phyloP scores from a whole-genome alignment of 2,329 filamentous ascomycete species.

The Didymellaceae sp. region DNA sequence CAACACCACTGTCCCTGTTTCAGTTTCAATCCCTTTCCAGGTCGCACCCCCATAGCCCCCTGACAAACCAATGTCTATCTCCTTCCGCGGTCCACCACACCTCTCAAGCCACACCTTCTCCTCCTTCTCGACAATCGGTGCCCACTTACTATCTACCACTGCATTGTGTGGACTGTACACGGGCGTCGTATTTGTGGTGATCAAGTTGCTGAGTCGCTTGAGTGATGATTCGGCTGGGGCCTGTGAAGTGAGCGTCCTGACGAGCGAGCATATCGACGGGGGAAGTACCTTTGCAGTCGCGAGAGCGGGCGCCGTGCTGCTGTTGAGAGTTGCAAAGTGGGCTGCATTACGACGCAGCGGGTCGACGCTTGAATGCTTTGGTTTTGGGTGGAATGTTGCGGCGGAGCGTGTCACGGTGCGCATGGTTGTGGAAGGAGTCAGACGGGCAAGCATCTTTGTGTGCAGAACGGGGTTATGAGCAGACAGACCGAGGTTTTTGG shows the following conservation, averaged over 20 bases:
- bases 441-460: neutral
- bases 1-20: neutral
- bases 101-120: conserved; percentile 10
- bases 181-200: neutral
- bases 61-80: neutral
- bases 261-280: too few relatives aligned
- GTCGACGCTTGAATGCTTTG: neutral
- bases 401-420: neutral
- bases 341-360: neutral
- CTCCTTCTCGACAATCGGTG: too few relatives aligned
- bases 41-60: too few relatives aligned
- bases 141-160: too few relatives aligned
- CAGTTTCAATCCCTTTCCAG: too few relatives aligned
- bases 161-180: neutral
- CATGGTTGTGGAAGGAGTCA: neutral
- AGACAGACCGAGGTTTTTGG: too few relatives aligned
- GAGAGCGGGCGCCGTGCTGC: neutral
- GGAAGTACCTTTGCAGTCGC: too few relatives aligned
- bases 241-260: too few relatives aligned
- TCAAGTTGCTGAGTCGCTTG: conserved; percentile 2
- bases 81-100: conserved; percentile 5
- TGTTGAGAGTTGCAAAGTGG: neutral
- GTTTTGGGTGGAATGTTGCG: neutral
- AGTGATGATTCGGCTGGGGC: too few relatives aligned
- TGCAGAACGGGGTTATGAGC: neutral